A percentile compares a stretch with the other conserved stretches of the same genome.
These are phyloP conservation scores for Tuber magnatum DNA, from an alignment of 495 filamentous ascomycete genomes.

Conservation along the genomic window DNA sequence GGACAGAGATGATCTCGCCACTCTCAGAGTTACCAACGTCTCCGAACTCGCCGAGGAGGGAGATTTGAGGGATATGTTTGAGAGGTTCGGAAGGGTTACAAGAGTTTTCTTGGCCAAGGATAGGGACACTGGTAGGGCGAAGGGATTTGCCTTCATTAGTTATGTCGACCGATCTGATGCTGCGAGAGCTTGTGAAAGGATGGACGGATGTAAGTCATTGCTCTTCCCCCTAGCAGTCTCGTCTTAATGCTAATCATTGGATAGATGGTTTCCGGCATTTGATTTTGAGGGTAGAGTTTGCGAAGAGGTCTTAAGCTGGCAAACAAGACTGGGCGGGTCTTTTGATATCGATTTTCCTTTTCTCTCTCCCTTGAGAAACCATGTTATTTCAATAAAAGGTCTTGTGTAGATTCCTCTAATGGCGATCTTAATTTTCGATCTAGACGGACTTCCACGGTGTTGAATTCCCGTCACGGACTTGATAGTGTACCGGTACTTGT, in stretches of 20 bases:
- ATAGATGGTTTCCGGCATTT: constrained; percentile 78
- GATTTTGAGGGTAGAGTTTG: constrained; percentile 85
- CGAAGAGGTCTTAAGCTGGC: constrained; percentile 58
- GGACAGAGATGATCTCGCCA: constrained; percentile 93
- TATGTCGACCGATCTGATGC: constrained; percentile 85
- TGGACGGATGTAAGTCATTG: constrained; percentile 75
- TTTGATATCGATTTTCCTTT: background rate
- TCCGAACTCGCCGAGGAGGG: constrained; percentile 93
- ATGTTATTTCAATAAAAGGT: background rate
- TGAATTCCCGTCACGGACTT: background rate
- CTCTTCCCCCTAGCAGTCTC: background rate
- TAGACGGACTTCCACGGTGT: background rate
- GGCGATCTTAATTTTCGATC: background rate
- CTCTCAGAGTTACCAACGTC: constrained; percentile 93
- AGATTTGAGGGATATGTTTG: constrained; percentile 94
- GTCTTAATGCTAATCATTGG: constrained; percentile 34
- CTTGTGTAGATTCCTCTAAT: background rate
- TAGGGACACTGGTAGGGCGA: constrained; percentile 84
- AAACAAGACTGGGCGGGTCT: background rate
- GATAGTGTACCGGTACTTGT: too few relatives aligned
- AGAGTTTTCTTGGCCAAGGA: constrained; percentile 94
- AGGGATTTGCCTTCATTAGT: constrained; percentile 97
- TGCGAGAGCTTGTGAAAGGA: constrained; percentile 84
- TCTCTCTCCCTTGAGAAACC: background rate
- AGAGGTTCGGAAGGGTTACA: constrained; percentile 90